A percentile compares a stretch with the other conserved stretches of the same genome.
These are phyloP conservation scores for Curvularia hawaiiensis DNA, from an alignment of 2,329 filamentous ascomycete species.

Conservation along the genomic window DNA sequence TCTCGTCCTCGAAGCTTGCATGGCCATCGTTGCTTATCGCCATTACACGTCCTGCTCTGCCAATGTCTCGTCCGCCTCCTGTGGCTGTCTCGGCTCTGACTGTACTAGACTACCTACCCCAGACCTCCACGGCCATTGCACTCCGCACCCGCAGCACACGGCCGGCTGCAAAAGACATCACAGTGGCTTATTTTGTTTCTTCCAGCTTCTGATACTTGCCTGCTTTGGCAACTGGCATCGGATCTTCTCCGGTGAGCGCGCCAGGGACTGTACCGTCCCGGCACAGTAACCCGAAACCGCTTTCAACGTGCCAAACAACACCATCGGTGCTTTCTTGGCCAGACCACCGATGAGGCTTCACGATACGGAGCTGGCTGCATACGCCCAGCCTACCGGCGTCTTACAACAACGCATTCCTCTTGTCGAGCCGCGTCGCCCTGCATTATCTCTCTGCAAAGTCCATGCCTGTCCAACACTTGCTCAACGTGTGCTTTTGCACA, in stretches of 20 bases:
- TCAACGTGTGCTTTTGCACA: neutral
- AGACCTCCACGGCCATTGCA: neutral
- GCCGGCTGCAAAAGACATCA: neutral
- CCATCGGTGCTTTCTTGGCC: neutral
- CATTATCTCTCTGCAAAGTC: neutral
- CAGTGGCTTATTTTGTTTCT: neutral
- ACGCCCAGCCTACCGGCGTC: neutral
- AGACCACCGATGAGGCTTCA: constrained; percentile 1
- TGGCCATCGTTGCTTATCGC: neutral
- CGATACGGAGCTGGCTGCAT: neutral
- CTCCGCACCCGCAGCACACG: neutral
- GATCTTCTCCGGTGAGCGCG: neutral
- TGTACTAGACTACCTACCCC: neutral
- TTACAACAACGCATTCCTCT: neutral
- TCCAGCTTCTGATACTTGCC: neutral
- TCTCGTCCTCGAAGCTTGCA: neutral
- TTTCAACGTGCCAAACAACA: neutral
- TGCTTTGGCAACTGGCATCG: neutral
- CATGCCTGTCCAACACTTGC: neutral
- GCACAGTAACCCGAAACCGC: neutral
- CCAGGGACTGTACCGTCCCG: neutral
- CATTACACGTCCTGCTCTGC: neutral
- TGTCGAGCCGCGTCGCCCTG: constrained; percentile 1
- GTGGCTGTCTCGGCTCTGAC: neutral
- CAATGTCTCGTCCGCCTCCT: neutral